Percentiles rank a stretch among this genome's conserved stretches.
Conservation (phyloP, 2,329 filamentous ascomycete genomes). For the Plenodomus biglobosus region DNA sequence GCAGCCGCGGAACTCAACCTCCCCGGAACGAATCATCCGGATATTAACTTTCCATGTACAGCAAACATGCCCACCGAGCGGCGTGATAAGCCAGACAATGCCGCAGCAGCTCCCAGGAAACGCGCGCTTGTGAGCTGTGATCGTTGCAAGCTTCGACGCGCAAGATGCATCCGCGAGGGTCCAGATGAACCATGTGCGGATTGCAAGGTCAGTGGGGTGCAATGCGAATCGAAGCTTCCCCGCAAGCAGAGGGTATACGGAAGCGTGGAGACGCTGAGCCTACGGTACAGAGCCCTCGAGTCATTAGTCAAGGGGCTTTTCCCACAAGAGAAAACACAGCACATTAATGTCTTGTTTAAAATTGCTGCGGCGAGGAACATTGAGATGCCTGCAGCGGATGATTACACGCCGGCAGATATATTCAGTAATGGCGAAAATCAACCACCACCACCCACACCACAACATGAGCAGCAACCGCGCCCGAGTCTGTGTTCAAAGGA, state of each 20-base stretch:
- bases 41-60: neutral
- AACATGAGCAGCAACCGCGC: slow-evolving; percentile 5
- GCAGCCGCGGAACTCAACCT: neutral
- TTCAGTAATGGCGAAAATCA: slow-evolving; percentile 17
- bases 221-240: slow-evolving; percentile 49
- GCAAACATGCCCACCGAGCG: slow-evolving; percentile 14
- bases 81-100: slow-evolving; percentile 19
- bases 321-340: slow-evolving; percentile 44
- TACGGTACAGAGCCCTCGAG: slow-evolving; percentile 49
- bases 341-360: slow-evolving; percentile 45
- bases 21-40: slow-evolving; percentile 2
- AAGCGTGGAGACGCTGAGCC: slow-evolving; percentile 50
- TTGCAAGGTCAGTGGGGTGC: slow-evolving; percentile 44
- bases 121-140: slow-evolving; percentile 37
- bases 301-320: slow-evolving; percentile 48
- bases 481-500: neutral
- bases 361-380: slow-evolving; percentile 46
- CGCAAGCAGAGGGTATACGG: slow-evolving; percentile 51
- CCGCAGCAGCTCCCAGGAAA: slow-evolving; percentile 16
- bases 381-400: slow-evolving; percentile 39
- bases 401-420: slow-evolving; percentile 31
- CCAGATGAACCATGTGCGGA: slow-evolving; percentile 42
- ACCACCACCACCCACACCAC: slow-evolving; percentile 1
- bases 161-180: slow-evolving; percentile 32
- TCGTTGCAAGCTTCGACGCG: slow-evolving; percentile 33